Evolutionary conservation across 1,139 yeast genomes (phyloP).

Genomic region (Hemisphaericaspora subhashii): DNA sequence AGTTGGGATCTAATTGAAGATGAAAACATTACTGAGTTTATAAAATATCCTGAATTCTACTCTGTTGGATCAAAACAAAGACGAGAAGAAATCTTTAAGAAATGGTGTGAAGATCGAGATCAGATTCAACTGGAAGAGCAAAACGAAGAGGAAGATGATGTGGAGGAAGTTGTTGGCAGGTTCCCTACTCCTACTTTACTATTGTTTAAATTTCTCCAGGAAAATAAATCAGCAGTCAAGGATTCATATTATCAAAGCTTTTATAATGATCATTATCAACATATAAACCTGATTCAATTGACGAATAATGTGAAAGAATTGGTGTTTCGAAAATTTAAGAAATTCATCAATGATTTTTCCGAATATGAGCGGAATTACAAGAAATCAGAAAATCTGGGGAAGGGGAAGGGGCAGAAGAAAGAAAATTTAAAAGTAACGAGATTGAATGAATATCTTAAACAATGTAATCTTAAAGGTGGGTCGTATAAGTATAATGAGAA

Average conservation of each 20-base stretch:
- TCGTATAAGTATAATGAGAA: constrained; percentile 3
- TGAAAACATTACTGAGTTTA: constrained; percentile 30
- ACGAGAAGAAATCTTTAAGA: constrained; percentile 28
- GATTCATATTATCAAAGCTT: constrained; percentile 30
- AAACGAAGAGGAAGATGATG: constrained; percentile 4
- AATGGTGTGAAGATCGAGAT: constrained; percentile 28
- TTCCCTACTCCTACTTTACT: constrained; percentile 29
- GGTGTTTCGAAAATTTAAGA: constrained; percentile 24
- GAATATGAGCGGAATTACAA: constrained; percentile 26
- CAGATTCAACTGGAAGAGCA: background rate
- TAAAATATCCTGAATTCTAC: constrained; percentile 32
- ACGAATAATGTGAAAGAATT: constrained; percentile 21
- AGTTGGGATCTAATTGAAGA: constrained; percentile 45
- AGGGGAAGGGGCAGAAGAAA: too few relatives aligned
- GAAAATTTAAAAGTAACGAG: constrained; percentile 29
- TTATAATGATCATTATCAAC: constrained; percentile 18
- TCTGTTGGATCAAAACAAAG: constrained; percentile 19
- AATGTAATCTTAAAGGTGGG: background rate
- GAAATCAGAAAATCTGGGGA: constrained; percentile 15
- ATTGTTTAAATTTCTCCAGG: constrained; percentile 29
- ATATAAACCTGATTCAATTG: constrained; percentile 17
- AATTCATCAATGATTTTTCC: constrained; percentile 27
- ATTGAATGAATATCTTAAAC: constrained; percentile 15
- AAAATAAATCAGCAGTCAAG: constrained; percentile 31
- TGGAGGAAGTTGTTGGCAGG: constrained; percentile 4